These are phyloP conservation scores for Myotisia sp. DNA, from an alignment of 2,329 filamentous ascomycete genomes.

Conservation along the genomic window DNA sequence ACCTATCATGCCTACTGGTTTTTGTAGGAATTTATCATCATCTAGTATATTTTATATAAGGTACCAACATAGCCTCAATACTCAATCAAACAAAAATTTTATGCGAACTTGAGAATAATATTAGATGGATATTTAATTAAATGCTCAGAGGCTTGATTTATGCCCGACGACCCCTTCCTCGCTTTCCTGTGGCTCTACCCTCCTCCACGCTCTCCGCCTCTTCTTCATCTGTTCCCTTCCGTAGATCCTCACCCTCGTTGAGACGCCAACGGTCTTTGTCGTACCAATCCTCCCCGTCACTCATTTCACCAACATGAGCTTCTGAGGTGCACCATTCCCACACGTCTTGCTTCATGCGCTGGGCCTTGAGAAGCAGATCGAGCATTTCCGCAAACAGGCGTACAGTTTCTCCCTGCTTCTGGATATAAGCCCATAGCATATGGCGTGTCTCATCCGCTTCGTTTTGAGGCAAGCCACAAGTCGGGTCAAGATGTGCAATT, in stretches of 20 bases:
- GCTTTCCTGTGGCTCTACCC: slow-evolving; percentile 25
- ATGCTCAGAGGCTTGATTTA: too few species aligned
- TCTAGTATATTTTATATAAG: too few species aligned
- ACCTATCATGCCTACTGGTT: too few species aligned
- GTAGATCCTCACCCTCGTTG: slow-evolving; percentile 38
- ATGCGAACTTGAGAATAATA: too few species aligned
- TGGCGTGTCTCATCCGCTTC: slow-evolving; percentile 51
- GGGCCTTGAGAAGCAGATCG: slow-evolving; percentile 43
- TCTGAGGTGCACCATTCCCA: slow-evolving; percentile 49
- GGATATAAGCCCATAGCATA: slow-evolving; percentile 46
- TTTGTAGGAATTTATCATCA: too few species aligned
- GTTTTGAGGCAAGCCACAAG: slow-evolving; percentile 41
- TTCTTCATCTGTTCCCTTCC: slow-evolving; percentile 48
- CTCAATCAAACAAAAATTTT: too few species aligned
- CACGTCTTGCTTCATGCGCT: slow-evolving; percentile 45
- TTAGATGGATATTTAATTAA: too few species aligned
- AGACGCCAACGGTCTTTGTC: slow-evolving; percentile 48
- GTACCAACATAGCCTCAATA: too few species aligned
- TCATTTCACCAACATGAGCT: slow-evolving; percentile 51
- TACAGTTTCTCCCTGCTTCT: slow-evolving; percentile 52
- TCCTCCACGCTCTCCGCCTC: slow-evolving; percentile 40
- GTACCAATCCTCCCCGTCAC: slow-evolving; percentile 55
- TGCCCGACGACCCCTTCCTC: slow-evolving; percentile 26
- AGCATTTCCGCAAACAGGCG: slow-evolving; percentile 43
- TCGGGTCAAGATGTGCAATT: slow-evolving; percentile 36